Base-by-base conservation (phyloP, 192 early-diverging fungal genomes). In the Oehlia diaphana region DNA sequence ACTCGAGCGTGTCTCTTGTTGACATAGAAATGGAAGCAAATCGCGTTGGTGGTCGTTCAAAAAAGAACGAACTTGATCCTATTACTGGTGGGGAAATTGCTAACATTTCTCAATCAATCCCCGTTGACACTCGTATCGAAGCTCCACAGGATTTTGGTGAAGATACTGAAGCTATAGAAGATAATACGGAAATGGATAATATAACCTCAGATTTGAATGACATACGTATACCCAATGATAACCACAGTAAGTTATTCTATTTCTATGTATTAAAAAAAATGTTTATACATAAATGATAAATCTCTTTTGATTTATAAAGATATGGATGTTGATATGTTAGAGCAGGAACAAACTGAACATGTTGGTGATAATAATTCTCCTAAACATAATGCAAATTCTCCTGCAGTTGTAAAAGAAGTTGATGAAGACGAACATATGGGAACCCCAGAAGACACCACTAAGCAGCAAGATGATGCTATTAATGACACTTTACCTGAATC, bases 51-150 rank as follows among this genome's bases (percentile, higher is more conserved):
- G 87, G 31, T 75, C 87, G 86, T 2, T 67, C 79, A 23, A 84
- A 87, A 71, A 88, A 88, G 78, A 91, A 88, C 63, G 91, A 93
- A 78, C 92, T 89, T 79, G 91, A 92, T 47, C 92, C 92, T 12
- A 81, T 90, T 26, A 37, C 81, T 28, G 84, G 86, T 82, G 88
- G 88, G 0, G 90, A 91, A 3, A 79, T 92, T 2, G 83, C 86
- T 53, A 93, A 93, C 81, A 91, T 93, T 9, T 91, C 81, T 49
- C 63, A 74, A 74, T 76, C 49, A 19, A 75, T 28, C 64, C 63
- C 68, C 37, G 68, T 78, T 16, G 23, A 50, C 28, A 63, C 49
- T 3, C 19, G 16, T 14, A 26, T 37, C 2, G 62, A n/a, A 26
- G 50, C 31, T 10, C 21, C 73, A 26, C 72, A 62, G 5, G 44